Evolutionary conservation across 1,284 basidiomycete genomes (phyloP).

Genomic region (Sanguinoderma infundibulare): DNA sequence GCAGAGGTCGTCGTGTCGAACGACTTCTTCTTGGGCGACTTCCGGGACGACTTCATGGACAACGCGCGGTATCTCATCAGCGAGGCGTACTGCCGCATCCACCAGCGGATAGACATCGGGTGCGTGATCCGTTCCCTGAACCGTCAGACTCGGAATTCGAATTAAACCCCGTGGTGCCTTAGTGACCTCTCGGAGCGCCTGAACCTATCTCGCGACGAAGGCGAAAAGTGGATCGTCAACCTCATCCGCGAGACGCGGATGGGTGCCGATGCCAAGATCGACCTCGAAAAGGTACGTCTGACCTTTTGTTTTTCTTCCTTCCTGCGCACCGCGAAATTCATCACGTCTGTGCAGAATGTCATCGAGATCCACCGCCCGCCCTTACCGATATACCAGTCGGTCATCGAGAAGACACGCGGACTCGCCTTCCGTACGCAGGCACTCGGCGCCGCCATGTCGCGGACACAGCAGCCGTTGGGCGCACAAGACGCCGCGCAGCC

Average conservation of each 20-base stretch:
- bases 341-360: constrained; percentile 70
- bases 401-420: constrained; percentile 96
- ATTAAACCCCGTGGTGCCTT: not conserved
- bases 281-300: constrained; percentile 81
- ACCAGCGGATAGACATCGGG: constrained; percentile 96
- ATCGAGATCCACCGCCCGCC: constrained; percentile 94
- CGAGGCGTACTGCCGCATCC: constrained; percentile 97
- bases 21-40: constrained; percentile 94
- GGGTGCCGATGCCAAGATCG: constrained; percentile 96
- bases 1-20: constrained; percentile 87
- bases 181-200: constrained; percentile 93
- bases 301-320: constrained; percentile 12
- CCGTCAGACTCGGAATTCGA: not conserved
- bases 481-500: constrained; percentile 29
- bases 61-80: constrained; percentile 95
- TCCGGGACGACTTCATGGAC: constrained; percentile 93
- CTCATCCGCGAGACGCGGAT: constrained; percentile 96
- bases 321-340: constrained; percentile 7
- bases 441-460: constrained; percentile 82
- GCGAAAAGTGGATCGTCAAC: constrained; percentile 99
- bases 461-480: constrained; percentile 43
- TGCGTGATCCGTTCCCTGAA: constrained; percentile 61
- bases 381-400: constrained; percentile 90
- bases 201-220: constrained; percentile 91
- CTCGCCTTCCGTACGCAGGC: constrained; percentile 92